Evolutionary conservation across 306 rosid genomes (phyloP).

Genomic region (Carpinus fangiana): DNA sequence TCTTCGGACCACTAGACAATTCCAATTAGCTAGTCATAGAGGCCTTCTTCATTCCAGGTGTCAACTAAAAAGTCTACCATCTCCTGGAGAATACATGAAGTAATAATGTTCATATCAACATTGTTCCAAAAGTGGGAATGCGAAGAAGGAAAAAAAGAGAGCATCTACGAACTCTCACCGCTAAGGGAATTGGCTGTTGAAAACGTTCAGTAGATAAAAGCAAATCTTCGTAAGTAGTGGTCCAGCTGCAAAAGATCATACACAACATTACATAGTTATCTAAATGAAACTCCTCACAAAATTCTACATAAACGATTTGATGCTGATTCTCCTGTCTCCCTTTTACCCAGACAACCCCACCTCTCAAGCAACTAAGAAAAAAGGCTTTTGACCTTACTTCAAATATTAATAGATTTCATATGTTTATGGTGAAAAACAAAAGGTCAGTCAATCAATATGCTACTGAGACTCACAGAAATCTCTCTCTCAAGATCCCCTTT

Average conservation of each 20-base stretch:
- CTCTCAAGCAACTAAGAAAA: background rate
- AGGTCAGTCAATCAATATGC: background rate
- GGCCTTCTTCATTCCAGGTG: conserved; percentile 69
- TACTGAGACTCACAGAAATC: background rate
- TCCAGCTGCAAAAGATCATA: conserved; percentile 44
- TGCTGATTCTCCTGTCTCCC: background rate
- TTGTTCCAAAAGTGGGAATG: conserved; percentile 14
- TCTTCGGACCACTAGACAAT: conserved; percentile 23
- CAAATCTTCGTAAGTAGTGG: conserved; percentile 50
- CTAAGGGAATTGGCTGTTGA: conserved; percentile 48
- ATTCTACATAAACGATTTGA: background rate
- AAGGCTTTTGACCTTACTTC: background rate
- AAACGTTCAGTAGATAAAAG: conserved; percentile 46
- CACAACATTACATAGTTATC: background rate
- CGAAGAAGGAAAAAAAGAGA: background rate
- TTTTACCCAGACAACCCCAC: background rate
- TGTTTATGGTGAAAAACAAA: background rate
- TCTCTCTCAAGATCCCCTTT: background rate
- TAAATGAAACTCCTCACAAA: background rate
- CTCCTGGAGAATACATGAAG: conserved; percentile 51
- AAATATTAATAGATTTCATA: background rate
- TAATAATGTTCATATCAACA: background rate
- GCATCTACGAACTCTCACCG: conserved; percentile 34
- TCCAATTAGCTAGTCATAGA: conserved; percentile 50
- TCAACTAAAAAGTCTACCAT: conserved; percentile 71